Conservation (phyloP, 164 flowering plant species). For the Magnolia sinica region DNA sequence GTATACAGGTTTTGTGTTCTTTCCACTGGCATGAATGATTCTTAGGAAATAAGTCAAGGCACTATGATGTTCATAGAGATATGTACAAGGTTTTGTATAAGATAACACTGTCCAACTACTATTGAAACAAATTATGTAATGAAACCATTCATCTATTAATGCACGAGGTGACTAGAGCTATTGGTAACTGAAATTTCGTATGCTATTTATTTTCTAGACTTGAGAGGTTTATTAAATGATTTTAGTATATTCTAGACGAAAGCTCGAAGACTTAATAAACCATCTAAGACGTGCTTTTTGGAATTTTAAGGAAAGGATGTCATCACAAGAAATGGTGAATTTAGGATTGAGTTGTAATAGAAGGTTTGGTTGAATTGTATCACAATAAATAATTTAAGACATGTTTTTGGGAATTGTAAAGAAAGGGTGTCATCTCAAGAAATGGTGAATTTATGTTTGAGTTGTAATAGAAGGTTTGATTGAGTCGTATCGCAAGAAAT, state of each 20-base stretch:
- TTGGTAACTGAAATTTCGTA: neutral
- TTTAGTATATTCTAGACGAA: neutral
- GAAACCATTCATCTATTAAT: neutral
- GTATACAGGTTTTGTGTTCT: conserved; percentile 59
- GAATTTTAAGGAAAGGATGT: neutral
- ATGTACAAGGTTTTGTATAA: neutral
- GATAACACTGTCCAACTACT: neutral
- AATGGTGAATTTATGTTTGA: no score
- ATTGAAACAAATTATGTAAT: neutral
- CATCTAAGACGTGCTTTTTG: neutral
- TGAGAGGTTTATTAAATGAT: neutral
- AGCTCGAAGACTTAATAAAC: neutral
- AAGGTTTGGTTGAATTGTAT: neutral
- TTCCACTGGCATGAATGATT: neutral
- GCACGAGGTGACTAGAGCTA: no score
- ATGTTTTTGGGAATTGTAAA: neutral
- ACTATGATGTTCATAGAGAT: neutral
- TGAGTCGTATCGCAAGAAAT: neutral
- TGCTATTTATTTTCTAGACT: neutral
- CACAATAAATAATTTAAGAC: neutral
- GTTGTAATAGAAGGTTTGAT: neutral
- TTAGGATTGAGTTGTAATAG: neutral
- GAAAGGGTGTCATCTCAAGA: neutral
- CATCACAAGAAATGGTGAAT: neutral
- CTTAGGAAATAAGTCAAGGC: neutral